These are phyloP conservation scores for Obba rivulosa DNA, from an alignment of 768 basidiomycete species.

Conservation along the genomic window DNA sequence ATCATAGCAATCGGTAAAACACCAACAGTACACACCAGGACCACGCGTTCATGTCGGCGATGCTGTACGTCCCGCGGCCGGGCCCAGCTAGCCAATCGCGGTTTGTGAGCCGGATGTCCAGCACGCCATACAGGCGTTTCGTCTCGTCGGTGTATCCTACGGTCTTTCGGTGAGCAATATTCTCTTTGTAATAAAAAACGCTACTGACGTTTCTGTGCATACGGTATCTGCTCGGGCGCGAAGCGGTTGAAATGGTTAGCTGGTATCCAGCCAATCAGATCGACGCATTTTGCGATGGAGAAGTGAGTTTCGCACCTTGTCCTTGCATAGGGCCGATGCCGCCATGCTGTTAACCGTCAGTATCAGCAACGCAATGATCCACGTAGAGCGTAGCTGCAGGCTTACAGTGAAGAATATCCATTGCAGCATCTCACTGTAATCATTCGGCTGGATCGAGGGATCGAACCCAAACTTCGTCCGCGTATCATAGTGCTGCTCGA, in stretches of 20 bases:
- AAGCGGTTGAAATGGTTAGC: slow-evolving; percentile 60
- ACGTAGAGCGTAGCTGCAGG: background rate
- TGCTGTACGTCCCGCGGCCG: slow-evolving; percentile 57
- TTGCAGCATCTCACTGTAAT: slow-evolving; percentile 68
- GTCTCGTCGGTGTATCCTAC: slow-evolving; percentile 78
- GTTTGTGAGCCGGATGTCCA: slow-evolving; percentile 63
- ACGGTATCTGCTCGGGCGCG: slow-evolving; percentile 65
- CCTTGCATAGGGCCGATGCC: slow-evolving; percentile 83
- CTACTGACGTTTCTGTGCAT: slow-evolving; percentile 54
- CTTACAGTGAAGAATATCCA: slow-evolving; percentile 81
- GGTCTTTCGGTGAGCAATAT: slow-evolving; percentile 17
- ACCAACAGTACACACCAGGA: slow-evolving; percentile 40
- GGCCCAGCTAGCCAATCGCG: slow-evolving; percentile 77
- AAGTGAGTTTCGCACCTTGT: slow-evolving; percentile 32
- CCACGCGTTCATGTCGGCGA: slow-evolving; percentile 68
- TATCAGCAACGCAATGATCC: background rate
- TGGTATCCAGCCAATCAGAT: background rate
- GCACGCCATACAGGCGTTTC: slow-evolving; percentile 72
- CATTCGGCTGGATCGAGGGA: slow-evolving; percentile 40
- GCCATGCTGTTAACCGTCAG: slow-evolving; percentile 45
- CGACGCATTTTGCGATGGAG: no score
- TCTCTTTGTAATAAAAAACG: background rate
- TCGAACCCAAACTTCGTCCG: slow-evolving; percentile 63
- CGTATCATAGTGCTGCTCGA: slow-evolving; percentile 74
- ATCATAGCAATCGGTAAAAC: background rate